These are phyloP conservation scores for Sesbania bispinosa DNA, from an alignment of 306 rosid species.

Conservation along the genomic window DNA sequence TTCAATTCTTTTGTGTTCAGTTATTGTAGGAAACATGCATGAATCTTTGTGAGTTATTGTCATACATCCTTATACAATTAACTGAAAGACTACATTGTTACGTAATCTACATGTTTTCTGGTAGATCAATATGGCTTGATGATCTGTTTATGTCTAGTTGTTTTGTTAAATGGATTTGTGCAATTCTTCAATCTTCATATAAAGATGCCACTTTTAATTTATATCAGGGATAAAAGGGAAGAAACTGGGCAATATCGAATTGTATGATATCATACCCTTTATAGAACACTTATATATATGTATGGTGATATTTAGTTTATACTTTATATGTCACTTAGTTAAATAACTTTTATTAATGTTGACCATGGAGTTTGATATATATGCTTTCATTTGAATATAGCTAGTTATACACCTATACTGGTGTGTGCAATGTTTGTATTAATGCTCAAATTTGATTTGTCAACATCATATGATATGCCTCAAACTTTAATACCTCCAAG, in stretches of 20 bases:
- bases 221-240: too few relatives aligned
- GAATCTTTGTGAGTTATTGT: not conserved
- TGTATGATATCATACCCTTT: not conserved
- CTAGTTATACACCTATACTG: too few relatives aligned
- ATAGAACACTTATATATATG: too few relatives aligned
- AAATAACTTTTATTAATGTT: not conserved
- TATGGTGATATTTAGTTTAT: too few relatives aligned
- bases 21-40: not conserved
- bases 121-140: not conserved
- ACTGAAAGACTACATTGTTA: not conserved
- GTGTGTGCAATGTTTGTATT: too few relatives aligned
- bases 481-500: too few relatives aligned
- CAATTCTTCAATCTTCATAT: not conserved
- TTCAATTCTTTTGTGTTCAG: not conserved
- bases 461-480: too few relatives aligned
- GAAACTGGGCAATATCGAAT: not conserved
- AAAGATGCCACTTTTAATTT: too few relatives aligned
- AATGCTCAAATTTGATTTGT: too few relatives aligned
- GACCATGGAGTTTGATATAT: too few relatives aligned
- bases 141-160: not conserved
- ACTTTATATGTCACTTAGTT: not conserved
- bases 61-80: not conserved
- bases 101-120: not conserved
- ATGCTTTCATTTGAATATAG: too few relatives aligned
- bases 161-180: not conserved